Conservation (phyloP, 2,329 filamentous ascomycete genomes). For the Clonostachys rosea region DNA sequence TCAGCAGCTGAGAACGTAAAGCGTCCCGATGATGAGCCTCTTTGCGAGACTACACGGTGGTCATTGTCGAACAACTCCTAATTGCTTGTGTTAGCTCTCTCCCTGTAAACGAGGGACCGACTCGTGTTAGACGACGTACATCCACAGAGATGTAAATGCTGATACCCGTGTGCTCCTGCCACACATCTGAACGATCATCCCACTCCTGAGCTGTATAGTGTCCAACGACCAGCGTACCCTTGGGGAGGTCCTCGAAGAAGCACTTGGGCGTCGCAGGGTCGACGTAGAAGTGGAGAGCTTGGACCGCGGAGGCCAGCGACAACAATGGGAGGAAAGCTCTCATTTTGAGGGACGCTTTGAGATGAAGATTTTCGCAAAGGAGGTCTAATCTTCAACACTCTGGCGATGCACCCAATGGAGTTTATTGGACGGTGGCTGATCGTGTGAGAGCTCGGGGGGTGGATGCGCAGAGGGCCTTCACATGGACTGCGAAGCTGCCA, state of each 20-base stretch:
- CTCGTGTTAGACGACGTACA: slow-evolving; percentile 32
- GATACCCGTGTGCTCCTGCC: slow-evolving; percentile 69
- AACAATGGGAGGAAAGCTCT: slow-evolving; percentile 60
- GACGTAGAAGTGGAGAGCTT: slow-evolving; percentile 94
- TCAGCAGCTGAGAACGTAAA: slow-evolving; percentile 97
- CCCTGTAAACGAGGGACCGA: not conserved
- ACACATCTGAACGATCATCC: slow-evolving; percentile 64
- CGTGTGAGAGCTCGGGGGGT: slow-evolving; percentile 3
- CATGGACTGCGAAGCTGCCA: slow-evolving; percentile 39
- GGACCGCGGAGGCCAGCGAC: slow-evolving; percentile 59
- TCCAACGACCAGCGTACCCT: slow-evolving; percentile 94
- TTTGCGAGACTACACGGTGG: slow-evolving; percentile 90
- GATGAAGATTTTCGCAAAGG: not conserved
- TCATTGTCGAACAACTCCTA: slow-evolving; percentile 94
- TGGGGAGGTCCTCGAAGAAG: slow-evolving; percentile 97
- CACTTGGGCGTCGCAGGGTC: slow-evolving; percentile 84
- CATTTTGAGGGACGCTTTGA: slow-evolving; percentile 31
- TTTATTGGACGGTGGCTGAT: not conserved
- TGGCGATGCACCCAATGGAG: not conserved
- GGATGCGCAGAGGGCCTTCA: not conserved
- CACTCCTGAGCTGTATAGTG: slow-evolving; percentile 86
- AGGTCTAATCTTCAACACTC: not conserved
- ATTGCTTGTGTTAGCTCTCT: not conserved
- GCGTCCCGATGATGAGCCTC: slow-evolving; percentile 68
- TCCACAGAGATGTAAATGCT: slow-evolving; percentile 90